Percentiles rank a stretch among this genome's conserved stretches.
Conservation (phyloP, 2,329 filamentous ascomycete species). For the Tolypocladium tundrense region DNA sequence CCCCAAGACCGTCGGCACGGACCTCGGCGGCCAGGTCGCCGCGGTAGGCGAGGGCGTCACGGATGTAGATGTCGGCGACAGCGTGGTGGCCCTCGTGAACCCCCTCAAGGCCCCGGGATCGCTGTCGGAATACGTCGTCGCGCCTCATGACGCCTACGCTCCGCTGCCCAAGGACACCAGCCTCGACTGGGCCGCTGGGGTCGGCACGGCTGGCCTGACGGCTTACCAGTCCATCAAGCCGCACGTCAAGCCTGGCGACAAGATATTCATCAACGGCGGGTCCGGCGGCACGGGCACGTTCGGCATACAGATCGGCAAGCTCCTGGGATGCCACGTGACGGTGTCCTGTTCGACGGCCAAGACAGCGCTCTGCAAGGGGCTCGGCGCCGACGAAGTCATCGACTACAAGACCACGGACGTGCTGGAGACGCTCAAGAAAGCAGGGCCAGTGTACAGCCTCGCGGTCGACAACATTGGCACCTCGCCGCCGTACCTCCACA, state of each 20-base stretch:
- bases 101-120: slow-evolving; percentile 24
- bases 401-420: slow-evolving; percentile 48
- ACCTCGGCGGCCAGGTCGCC: slow-evolving; percentile 40
- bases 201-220: slow-evolving; percentile 34
- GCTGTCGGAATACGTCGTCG: slow-evolving; percentile 31
- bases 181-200: slow-evolving; percentile 29
- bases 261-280: slow-evolving; percentile 56
- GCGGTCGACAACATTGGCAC: slow-evolving; percentile 52
- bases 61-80: slow-evolving; percentile 26
- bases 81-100: slow-evolving; percentile 30
- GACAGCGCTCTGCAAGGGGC: slow-evolving; percentile 40
- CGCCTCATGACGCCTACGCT: slow-evolving; percentile 20
- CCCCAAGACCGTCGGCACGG: slow-evolving; percentile 36
- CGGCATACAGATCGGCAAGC: slow-evolving; percentile 55
- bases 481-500: slow-evolving; percentile 40
- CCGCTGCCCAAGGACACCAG: slow-evolving; percentile 28
- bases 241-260: slow-evolving; percentile 38
- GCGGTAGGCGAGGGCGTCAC: slow-evolving; percentile 14
- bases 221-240: slow-evolving; percentile 38
- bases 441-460: slow-evolving; percentile 35
- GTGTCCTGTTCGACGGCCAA: slow-evolving; percentile 51
- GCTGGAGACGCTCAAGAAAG: slow-evolving; percentile 31
- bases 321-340: slow-evolving; percentile 49
- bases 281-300: slow-evolving; percentile 53
- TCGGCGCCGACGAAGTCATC: slow-evolving; percentile 56